These are phyloP conservation scores for Geranium brycei DNA, from an alignment of 345 rosid genomes.

Conservation along the genomic window DNA sequence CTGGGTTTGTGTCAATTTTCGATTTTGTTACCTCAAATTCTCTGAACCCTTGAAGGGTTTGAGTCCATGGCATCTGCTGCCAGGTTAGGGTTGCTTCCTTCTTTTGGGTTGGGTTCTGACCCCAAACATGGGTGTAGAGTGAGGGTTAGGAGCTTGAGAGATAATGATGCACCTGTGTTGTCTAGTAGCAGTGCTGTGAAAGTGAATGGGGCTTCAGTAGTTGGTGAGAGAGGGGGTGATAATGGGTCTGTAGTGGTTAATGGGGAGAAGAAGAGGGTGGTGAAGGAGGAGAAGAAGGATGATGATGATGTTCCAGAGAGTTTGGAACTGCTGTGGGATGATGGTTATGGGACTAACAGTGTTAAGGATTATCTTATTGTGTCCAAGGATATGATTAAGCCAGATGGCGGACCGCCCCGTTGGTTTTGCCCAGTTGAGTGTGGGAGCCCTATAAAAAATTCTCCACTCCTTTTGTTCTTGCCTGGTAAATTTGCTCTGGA, in stretches of 20 bases:
- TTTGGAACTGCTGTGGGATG: conserved; percentile 68
- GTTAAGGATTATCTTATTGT: conserved; percentile 51
- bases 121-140: conserved; percentile 23
- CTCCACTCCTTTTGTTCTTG: conserved; percentile 63
- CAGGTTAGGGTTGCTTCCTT: conserved; percentile 17
- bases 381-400: conserved; percentile 44
- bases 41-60: too few species aligned
- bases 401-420: conserved; percentile 70
- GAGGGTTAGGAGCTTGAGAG: conserved; percentile 29
- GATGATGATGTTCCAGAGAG: conserved; percentile 14
- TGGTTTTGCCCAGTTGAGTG: conserved; percentile 90
- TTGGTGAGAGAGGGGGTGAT: conserved; percentile 19
- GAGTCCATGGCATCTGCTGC: conserved; percentile 23
- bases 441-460: conserved; percentile 46
- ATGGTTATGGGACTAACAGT: conserved; percentile 58
- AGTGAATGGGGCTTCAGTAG: conserved; percentile 27
- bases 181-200: conserved; percentile 18
- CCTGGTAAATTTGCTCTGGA: conserved; percentile 38
- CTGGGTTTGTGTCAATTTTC: neutral
- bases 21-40: too few species aligned
- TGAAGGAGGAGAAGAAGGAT: too few species aligned
- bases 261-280: conserved; percentile 8
- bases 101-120: conserved; percentile 12
- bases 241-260: conserved; percentile 13
- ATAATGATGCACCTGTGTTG: conserved; percentile 20